Evolutionary conservation across 148 eudicot species (phyloP), one percentile per base, ranked within the genome.

Genomic region (Mesembryanthemum crystallinum): DNA sequence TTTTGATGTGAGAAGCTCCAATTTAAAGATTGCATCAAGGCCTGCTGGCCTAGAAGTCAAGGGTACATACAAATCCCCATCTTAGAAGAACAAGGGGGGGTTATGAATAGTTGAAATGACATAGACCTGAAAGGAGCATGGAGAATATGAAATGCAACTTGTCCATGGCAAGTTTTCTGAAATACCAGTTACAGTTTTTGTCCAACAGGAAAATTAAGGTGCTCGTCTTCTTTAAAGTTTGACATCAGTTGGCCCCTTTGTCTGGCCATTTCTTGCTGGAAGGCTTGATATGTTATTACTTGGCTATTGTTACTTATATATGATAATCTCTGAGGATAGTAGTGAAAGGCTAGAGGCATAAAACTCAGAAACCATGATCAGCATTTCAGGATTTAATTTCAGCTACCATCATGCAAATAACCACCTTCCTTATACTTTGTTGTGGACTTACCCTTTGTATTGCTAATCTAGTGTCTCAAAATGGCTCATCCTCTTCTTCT

Each of bases 381-480:
- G 39, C 39, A 39, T 23, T 67, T 67, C 52, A 42, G 52, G n/a
- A 10, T 39, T 42, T 8, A 33, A 64, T 5, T 33, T 1, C 47
- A 33, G 47, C 49, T 65, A 33, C 49, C 20, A 12, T 28, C 12
- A 49, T 17, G 55, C 14, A 65, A 20, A 35, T 1, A 7, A 20
- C 25, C 20, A 33, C 15, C 30, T 10, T 39, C 29, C 7, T 13
- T 35, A 1, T 20, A 1, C 42, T 61, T 55, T 33, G 62, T 47
- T 61, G 23, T 72, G 5, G 27, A 23, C 15, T 52, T 63, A 54
- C 28, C 18, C 45, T 63, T 52, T 57, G 14, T 79, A 11, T 79
- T 82, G 67, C 67, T 70, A 15, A 75, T 85, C 82, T 57, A 87
- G 90, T 87, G 85, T 79, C 84, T 81, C 85, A 79, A 63, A 23